Percentiles rank a stretch among this genome's conserved stretches.
Conservation (phyloP, 176 grass and related monocot species). For the Cenchrus fungigraminus region DNA sequence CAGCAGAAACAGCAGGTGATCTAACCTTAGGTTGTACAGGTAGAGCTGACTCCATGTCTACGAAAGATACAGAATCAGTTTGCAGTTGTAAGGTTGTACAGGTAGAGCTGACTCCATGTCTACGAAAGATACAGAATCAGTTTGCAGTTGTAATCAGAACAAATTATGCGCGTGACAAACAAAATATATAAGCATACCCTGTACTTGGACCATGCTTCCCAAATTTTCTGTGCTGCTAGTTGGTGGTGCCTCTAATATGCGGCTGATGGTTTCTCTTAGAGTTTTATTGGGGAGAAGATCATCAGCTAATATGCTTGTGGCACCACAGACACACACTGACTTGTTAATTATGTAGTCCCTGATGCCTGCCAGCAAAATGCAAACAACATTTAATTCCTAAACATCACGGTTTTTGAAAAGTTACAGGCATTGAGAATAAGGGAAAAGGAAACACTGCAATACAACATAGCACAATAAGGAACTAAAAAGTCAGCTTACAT, state of each 20-base stretch:
- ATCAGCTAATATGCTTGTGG: slow-evolving; percentile 90
- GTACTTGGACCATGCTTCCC: slow-evolving; percentile 76
- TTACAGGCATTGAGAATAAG: neutral
- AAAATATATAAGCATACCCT: slow-evolving; percentile 62
- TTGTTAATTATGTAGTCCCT: slow-evolving; percentile 90
- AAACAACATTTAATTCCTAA: slow-evolving; percentile 27
- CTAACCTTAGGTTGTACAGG: slow-evolving; percentile 64
- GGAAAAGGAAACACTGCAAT: slow-evolving; percentile 15
- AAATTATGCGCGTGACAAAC: slow-evolving; percentile 24
- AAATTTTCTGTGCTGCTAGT: slow-evolving; percentile 90
- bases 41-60: slow-evolving; percentile 86
- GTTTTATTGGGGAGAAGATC: slow-evolving; percentile 97
- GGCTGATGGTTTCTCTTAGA: slow-evolving; percentile 88
- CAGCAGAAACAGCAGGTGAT: slow-evolving; percentile 82
- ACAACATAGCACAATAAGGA: slow-evolving; percentile 15
- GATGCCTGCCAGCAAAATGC: slow-evolving; percentile 67
- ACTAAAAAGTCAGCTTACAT: slow-evolving; percentile 63
- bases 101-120: slow-evolving; percentile 86
- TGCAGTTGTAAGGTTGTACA: slow-evolving; percentile 38
- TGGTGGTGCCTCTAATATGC: slow-evolving; percentile 82
- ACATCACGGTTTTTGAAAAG: neutral
- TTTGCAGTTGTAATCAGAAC: slow-evolving; percentile 22
- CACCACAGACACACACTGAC: slow-evolving; percentile 83
- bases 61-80: slow-evolving; percentile 31
- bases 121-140: slow-evolving; percentile 40